These are phyloP conservation scores for Akanthomyces dipterigenus DNA, from an alignment of 2,329 filamentous ascomycete genomes.

Conservation along the genomic window DNA sequence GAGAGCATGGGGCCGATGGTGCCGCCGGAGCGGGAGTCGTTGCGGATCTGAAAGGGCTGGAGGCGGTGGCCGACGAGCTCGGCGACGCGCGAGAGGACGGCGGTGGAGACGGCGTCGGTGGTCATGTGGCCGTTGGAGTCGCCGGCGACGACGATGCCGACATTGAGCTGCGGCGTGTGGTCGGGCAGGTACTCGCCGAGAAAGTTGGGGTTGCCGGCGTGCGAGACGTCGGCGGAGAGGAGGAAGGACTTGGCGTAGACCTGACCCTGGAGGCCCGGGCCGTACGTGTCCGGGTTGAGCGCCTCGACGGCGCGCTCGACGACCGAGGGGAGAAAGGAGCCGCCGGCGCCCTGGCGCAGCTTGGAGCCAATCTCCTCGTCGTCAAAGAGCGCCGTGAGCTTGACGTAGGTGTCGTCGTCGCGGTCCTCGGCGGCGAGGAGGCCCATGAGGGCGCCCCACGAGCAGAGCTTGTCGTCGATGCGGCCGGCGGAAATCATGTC, in stretches of 20 bases:
- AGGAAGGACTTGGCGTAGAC: slow-evolving; percentile 91
- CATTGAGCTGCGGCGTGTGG: slow-evolving; percentile 82
- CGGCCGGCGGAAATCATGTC: slow-evolving; percentile 94
- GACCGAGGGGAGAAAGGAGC: slow-evolving; percentile 78
- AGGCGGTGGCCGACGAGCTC: slow-evolving; percentile 64
- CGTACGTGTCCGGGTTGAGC: slow-evolving; percentile 46
- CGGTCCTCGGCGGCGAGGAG: slow-evolving; percentile 61
- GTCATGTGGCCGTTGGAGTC: slow-evolving; percentile 96
- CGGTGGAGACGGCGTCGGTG: slow-evolving; percentile 78
- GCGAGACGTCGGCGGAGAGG: slow-evolving; percentile 85
- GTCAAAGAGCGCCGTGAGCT: slow-evolving; percentile 90
- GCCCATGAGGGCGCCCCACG: slow-evolving; percentile 80
- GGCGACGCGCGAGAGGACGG: slow-evolving; percentile 72
- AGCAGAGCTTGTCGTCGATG: slow-evolving; percentile 97
- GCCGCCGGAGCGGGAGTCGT: slow-evolving; percentile 81
- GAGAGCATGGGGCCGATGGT: slow-evolving; percentile 93
- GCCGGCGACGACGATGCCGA: slow-evolving; percentile 71
- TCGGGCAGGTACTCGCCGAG: slow-evolving; percentile 72
- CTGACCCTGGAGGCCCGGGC: slow-evolving; percentile 61
- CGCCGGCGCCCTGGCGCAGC: slow-evolving; percentile 79
- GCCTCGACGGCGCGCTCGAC: slow-evolving; percentile 76
- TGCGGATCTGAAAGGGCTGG: slow-evolving; percentile 91
- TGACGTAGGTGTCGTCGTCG: slow-evolving; percentile 62
- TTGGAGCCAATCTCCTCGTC: slow-evolving; percentile 93
- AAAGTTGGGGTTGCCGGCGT: slow-evolving; percentile 95